phyloP scores from a whole-genome alignment of 192 early-diverging fungal genomes.

The Dissophora globulifera region DNA sequence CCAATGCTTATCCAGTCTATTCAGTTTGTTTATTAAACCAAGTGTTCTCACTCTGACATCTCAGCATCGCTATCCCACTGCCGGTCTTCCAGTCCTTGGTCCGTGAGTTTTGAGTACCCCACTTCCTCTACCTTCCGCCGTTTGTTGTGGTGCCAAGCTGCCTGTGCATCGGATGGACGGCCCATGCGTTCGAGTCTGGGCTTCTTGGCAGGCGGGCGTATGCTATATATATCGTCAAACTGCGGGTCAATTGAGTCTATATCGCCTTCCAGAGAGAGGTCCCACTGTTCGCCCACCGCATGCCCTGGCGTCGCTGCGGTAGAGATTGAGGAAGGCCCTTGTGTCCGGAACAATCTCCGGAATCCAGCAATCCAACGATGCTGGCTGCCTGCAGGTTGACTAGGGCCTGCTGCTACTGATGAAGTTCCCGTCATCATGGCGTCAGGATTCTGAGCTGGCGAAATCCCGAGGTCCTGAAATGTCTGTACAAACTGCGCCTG shows the following conservation, averaged over 20 bases:
- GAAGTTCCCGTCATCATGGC: background rate
- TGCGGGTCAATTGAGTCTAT: constrained; percentile 29
- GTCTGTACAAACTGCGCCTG: constrained; percentile 38
- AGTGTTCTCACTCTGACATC: constrained; percentile 39
- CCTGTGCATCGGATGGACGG: constrained; percentile 33
- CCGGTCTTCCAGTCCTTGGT: background rate
- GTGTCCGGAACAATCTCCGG: constrained; percentile 31
- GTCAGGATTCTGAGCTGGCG: constrained; percentile 12
- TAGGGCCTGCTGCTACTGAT: background rate
- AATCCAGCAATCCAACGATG: constrained; percentile 52
- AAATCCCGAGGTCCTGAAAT: constrained; percentile 45
- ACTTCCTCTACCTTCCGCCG: constrained; percentile 27
- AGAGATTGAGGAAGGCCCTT: constrained; percentile 2
- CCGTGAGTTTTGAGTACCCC: constrained; percentile 27
- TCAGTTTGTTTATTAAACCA: too few species aligned
- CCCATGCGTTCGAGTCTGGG: constrained; percentile 36
- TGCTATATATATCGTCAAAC: constrained; percentile 49
- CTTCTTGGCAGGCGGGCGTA: constrained; percentile 40
- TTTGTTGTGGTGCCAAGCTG: constrained; percentile 45
- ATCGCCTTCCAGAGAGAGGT: constrained; percentile 11
- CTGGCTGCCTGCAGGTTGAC: background rate
- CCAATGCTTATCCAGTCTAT: too few species aligned
- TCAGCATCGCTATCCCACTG: constrained; percentile 33
- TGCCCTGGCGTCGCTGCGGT: background rate
- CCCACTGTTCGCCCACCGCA: background rate